Evolutionary conservation across 352 stramenopile species (phyloP), one percentile per base, ranked within the genome.

Genomic region (Phytophthora cryptogea): DNA sequence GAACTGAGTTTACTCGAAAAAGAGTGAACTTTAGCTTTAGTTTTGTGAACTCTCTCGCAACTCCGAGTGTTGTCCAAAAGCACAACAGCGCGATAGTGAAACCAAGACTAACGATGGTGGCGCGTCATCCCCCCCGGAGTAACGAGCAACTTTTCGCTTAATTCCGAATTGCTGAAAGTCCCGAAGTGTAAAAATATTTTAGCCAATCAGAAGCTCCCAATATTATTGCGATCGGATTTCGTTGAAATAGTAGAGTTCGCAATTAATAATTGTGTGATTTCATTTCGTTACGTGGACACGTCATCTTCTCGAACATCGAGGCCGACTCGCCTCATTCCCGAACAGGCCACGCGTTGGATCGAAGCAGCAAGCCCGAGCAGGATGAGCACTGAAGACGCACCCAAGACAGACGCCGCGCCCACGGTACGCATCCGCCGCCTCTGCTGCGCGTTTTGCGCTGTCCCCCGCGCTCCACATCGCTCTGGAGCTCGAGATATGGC

Each of bases 331-430:
- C 35, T 62, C 68, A 76, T 67, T 73, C 59, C 17, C 49, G 26
- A 76, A 74, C 42, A 74, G 47, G 16, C 64, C 68, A 68, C 63
- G 63, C 63, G 58, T 66, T 69, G 40, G 40, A 61, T 64, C 46
- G 31, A 66, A 42, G 13, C 39, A 41, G 8, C 39, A 41, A 53
- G 16, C 2, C 46, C 13, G 17, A 53, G 48, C 20, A 61, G 1
- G 0, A 76, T 76, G 68, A 73, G 63, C 32, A 37, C 36, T 9
- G 54, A 70, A 49, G 59, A 73, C 30, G 57, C 64, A 9, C 13
- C 48, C 14, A 71, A 65, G 33, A 60, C 54, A 35, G 63, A 70
- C 26, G 44, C 45, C 13, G 37, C 28, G 28, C 54, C 68, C 44
- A 65, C 64, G 45, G 67, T 75, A 66, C 44, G 67, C 46, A 20